These are phyloP conservation scores for Cyclotella distinguenda DNA, from an alignment of 108 stramenopile species.

Conservation along the genomic window DNA sequence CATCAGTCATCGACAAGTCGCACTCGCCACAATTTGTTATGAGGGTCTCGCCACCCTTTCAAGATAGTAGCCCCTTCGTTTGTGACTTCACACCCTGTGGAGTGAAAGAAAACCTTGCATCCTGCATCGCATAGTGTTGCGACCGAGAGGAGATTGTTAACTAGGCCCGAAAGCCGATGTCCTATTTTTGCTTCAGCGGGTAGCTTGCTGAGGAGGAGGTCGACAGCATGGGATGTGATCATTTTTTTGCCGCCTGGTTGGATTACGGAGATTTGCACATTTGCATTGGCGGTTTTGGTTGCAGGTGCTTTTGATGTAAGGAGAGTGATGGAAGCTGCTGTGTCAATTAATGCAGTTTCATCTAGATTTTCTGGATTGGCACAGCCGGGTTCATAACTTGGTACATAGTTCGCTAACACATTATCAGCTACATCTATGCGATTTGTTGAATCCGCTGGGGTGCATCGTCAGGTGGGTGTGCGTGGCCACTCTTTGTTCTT, in stretches of 20 bases:
- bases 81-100: background rate
- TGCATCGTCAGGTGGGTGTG: no score
- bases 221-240: background rate
- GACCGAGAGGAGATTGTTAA: background rate
- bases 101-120: background rate
- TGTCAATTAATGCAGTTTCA: background rate
- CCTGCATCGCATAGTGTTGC: background rate
- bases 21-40: background rate
- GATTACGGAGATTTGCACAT: background rate
- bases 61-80: background rate
- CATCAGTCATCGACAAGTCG: no score
- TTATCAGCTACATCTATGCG: no score
- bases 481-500: constrained; percentile 7
- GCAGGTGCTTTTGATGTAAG: background rate
- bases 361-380: background rate
- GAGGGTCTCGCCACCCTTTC: background rate
- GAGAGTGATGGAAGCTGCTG: background rate
- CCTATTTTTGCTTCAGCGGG: background rate
- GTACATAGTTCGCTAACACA: no score
- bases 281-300: background rate
- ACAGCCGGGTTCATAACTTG: no score
- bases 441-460: no score
- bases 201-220: background rate
- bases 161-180: background rate
- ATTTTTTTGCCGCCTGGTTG: background rate